Evolutionary conservation across 2,329 filamentous ascomycete species (phyloP).

Genomic region (Xylaria digitata): DNA sequence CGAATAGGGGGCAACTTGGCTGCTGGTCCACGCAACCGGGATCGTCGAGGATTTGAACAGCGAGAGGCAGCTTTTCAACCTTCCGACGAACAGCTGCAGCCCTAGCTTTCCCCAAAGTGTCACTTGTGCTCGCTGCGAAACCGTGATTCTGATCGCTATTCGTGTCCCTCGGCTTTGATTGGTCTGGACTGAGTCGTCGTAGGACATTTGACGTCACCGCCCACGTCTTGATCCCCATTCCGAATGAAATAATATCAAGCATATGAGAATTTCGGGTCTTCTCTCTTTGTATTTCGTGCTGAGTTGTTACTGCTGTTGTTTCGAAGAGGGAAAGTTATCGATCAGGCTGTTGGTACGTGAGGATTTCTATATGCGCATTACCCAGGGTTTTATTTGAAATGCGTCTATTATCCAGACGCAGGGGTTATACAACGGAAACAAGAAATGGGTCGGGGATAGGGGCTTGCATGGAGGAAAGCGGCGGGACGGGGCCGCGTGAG

Average conservation of each 20-base stretch:
- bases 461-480: neutral
- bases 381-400: constrained; percentile 30
- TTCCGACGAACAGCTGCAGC: constrained; percentile 18
- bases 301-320: neutral
- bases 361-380: constrained; percentile 17
- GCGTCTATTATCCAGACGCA: constrained; percentile 5
- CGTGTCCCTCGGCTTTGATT: constrained; percentile 5
- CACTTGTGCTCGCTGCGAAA: constrained; percentile 11
- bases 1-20: constrained; percentile 38
- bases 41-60: constrained; percentile 36
- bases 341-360: constrained; percentile 4
- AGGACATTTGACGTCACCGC: constrained; percentile 37
- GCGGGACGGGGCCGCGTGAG: constrained; percentile 16
- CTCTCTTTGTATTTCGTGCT: neutral
- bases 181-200: constrained; percentile 25
- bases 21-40: constrained; percentile 38
- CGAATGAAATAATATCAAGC: constrained; percentile 34
- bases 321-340: neutral
- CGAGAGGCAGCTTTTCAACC: constrained; percentile 35
- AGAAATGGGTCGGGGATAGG: constrained; percentile 14
- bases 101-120: constrained; percentile 22
- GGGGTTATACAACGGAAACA: constrained; percentile 19
- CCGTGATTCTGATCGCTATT: constrained; percentile 15
- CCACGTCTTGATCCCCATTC: constrained; percentile 36
- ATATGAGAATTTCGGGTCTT: constrained; percentile 14